Percentiles rank a stretch among this genome's conserved stretches.
Evolutionary conservation across 371 early-diverging fungal species (phyloP).

Genomic region (Actinomortierella ambigua): DNA sequence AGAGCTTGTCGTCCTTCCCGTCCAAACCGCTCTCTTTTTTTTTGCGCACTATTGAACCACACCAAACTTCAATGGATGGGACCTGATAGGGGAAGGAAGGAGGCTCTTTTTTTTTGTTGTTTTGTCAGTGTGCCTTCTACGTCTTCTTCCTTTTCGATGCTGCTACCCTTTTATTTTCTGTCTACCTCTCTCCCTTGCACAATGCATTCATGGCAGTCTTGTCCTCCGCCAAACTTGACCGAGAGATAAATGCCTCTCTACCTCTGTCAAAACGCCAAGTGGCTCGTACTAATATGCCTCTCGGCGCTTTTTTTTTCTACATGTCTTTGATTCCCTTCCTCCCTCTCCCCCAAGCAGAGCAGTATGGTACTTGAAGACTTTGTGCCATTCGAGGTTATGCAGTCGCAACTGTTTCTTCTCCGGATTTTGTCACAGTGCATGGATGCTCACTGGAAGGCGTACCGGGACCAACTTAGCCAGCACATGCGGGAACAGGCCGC

Average conservation of each 20-base stretch:
- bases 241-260: too few species aligned
- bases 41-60: not conserved
- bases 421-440: conserved; percentile 75
- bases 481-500: conserved; percentile 32
- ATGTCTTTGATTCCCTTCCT: conserved; percentile 8
- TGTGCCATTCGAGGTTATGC: conserved; percentile 64
- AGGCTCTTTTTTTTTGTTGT: not conserved
- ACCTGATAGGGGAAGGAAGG: not conserved
- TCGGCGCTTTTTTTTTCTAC: too few species aligned
- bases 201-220: too few species aligned
- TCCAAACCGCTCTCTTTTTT: not conserved
- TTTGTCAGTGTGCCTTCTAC: too few species aligned
- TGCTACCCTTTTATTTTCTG: too few species aligned
- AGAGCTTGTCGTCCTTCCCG: not conserved
- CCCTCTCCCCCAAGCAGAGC: conserved; percentile 35
- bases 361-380: conserved; percentile 58
- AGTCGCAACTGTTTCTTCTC: conserved; percentile 77
- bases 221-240: too few species aligned
- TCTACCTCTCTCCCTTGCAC: too few species aligned
- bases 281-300: too few species aligned
- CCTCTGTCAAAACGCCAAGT: too few species aligned
- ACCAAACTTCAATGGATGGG: not conserved
- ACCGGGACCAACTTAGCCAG: conserved; percentile 50
- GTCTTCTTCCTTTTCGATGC: too few species aligned
- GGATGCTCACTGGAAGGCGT: conserved; percentile 74